These are phyloP conservation scores for Blumeria hordei DNA, from an alignment of 2,329 filamentous ascomycete genomes.

Conservation along the genomic window DNA sequence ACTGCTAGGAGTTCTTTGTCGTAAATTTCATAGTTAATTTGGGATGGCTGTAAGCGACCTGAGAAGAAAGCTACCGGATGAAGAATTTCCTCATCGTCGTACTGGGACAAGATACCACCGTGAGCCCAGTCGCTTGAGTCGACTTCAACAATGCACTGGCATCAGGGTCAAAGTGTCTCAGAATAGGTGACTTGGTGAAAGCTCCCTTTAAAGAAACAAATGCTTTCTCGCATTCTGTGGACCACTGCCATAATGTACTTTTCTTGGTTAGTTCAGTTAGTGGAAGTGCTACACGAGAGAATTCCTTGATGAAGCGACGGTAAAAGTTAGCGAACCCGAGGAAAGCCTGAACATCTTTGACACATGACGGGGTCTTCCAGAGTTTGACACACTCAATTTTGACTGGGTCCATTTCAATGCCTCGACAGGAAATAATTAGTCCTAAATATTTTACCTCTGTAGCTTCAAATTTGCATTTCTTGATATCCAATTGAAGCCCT, in stretches of 20 bases:
- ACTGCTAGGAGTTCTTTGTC: background rate
- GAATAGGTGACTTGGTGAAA: background rate
- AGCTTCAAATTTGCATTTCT: background rate
- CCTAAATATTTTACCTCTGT: background rate
- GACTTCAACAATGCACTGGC: background rate
- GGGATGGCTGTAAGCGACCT: background rate
- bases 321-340: slow-evolving; percentile 1
- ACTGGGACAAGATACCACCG: background rate
- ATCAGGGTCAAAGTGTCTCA: background rate
- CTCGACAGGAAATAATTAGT: background rate
- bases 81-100: background rate
- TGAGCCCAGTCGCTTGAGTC: background rate
- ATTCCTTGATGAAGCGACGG: background rate
- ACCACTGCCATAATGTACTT: background rate
- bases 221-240: background rate
- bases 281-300: background rate
- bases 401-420: background rate
- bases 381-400: background rate
- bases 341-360: background rate
- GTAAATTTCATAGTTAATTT: background rate
- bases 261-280: background rate
- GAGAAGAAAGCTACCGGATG: background rate
- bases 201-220: background rate
- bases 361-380: background rate
- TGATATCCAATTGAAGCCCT: background rate